Percentiles rank a stretch among this genome's conserved stretches.
Conservation (phyloP, 2,329 filamentous ascomycete genomes). For the Zalaria obscura region DNA sequence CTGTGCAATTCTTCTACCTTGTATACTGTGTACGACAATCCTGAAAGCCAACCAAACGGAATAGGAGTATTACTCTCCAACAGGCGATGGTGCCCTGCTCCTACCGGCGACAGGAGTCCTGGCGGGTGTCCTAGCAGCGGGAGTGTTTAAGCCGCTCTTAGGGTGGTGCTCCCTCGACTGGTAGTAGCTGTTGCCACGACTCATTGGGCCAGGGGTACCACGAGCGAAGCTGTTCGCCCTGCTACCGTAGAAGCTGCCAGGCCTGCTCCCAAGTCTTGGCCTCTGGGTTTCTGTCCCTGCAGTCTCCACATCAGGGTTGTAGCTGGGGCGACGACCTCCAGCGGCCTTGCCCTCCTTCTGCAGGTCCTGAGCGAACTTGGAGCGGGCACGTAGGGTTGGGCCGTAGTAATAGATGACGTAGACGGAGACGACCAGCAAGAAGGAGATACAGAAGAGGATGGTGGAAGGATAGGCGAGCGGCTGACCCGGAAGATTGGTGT, state of each 20-base stretch:
- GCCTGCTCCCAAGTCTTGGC: background rate
- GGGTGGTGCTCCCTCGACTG: too few species aligned
- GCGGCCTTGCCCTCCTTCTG: slow-evolving; percentile 1
- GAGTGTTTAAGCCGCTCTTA: too few species aligned
- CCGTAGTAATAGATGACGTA: slow-evolving; percentile 46
- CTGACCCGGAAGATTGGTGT: slow-evolving; percentile 29
- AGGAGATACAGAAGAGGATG: slow-evolving; percentile 37
- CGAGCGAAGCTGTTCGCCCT: background rate
- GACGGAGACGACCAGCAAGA: slow-evolving; percentile 38
- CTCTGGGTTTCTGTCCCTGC: too few species aligned
- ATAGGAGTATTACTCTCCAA: too few species aligned
- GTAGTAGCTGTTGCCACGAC: background rate
- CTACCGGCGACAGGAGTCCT: too few species aligned
- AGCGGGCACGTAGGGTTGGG: slow-evolving; percentile 34
- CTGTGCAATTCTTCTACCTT: too few species aligned
- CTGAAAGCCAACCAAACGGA: too few species aligned
- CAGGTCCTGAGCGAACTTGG: slow-evolving; percentile 37
- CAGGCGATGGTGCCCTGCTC: too few species aligned
- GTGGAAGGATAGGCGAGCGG: slow-evolving; percentile 41
- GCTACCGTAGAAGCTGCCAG: background rate
- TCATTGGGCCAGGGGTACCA: background rate
- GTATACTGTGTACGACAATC: too few species aligned
- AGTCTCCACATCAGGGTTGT: too few species aligned
- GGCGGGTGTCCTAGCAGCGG: too few species aligned
- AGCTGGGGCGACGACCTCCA: slow-evolving; percentile 1